Base-by-base conservation (phyloP, 2,329 filamentous ascomycete genomes). In the Dactylella cylindrospora region DNA sequence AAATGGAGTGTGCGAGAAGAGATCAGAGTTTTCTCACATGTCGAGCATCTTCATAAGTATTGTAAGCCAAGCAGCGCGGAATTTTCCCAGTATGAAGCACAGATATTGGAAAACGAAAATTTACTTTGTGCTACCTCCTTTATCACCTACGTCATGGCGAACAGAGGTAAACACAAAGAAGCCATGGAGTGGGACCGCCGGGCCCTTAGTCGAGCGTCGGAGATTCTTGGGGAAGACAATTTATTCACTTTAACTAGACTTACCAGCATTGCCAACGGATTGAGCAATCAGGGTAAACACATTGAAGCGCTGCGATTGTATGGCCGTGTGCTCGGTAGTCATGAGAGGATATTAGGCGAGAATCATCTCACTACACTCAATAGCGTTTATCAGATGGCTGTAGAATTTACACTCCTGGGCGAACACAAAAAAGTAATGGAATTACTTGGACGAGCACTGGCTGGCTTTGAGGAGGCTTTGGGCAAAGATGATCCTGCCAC, bases 261-360 rank as follows among this genome's bases (percentile, higher is more conserved):
- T 38, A 25, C 52, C 22, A 40, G 50, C 23, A 53, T 69, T n/a
- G 66, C 52, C 9, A 36, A 8, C 17, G 46, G 38, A 5, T 50
- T 65, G 6, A 15, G 32, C 6, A 41, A 33, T 1, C 65, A 67
- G 19, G 62, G 65, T 22, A 57, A 59, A 28, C 66, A 68, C 29
- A 40, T 50, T 6, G 67, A 67, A n/a, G 67, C 67, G 3, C 60
- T 68, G 29, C 12, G 20, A 7, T 39, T 67, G 8, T 57, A 65
- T 28, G 26, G 36, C 15, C 43, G 49, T 13, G 51, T 62, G 13
- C 39, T 69, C n/a, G 13, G 32, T 29, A 10, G 40, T 12, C n/a
- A 29, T 10, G 43, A 38, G n/a, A 38, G 22, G 28, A 29, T n/a
- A 22, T 23, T 52, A n/a, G 36, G 47, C 6, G 20, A 44, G 9